Conservation (phyloP, 164 flowering plant species). For the Macadamia integrifolia region DNA sequence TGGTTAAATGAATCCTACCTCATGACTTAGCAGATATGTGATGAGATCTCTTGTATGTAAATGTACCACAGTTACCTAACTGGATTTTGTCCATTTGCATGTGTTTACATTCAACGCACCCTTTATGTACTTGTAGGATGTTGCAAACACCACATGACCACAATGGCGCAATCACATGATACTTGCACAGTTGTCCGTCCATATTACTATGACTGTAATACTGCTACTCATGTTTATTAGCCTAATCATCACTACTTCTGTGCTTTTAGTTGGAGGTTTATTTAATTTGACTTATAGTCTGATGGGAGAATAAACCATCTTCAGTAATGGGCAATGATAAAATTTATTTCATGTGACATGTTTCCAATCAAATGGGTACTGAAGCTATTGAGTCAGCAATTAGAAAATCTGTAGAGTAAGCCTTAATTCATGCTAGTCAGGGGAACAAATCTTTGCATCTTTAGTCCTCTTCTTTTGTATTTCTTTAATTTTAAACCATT, state of each 20-base stretch:
- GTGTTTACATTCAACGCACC: too few relatives aligned
- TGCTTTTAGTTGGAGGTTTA: background rate
- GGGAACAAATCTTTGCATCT: background rate
- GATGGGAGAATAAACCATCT: background rate
- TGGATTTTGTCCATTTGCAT: too few relatives aligned
- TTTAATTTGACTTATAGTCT: background rate
- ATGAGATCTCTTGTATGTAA: too few relatives aligned
- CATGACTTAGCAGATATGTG: too few relatives aligned
- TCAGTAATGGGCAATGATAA: too few relatives aligned
- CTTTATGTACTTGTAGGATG: too few relatives aligned
- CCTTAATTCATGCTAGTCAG: background rate
- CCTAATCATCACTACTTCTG: too few relatives aligned
- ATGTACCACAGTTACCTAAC: too few relatives aligned
- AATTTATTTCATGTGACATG: background rate
- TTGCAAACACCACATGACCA: too few relatives aligned
- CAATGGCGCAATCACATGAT: too few relatives aligned
- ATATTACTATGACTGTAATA: background rate
- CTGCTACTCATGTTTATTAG: background rate
- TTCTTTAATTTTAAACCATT: background rate
- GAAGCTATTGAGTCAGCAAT: background rate
- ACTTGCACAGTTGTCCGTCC: background rate
- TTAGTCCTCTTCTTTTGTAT: background rate
- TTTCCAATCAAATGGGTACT: background rate
- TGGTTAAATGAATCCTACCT: too few relatives aligned
- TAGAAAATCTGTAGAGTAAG: background rate